phyloP scores from a whole-genome alignment of 2,329 filamentous ascomycete genomes.

The Trichoderma asperellum region DNA sequence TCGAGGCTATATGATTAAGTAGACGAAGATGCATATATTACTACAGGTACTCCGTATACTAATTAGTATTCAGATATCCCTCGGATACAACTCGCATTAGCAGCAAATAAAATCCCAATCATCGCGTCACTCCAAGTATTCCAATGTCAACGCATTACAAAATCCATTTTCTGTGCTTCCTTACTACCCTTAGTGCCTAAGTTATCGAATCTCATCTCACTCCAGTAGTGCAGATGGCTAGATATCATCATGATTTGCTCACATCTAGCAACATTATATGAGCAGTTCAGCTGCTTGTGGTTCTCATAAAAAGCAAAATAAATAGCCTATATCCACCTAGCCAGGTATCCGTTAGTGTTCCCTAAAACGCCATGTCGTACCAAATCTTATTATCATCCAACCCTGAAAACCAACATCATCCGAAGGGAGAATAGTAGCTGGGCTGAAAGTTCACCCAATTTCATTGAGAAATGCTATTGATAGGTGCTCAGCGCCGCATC shows the following conservation, averaged over 20 bases:
- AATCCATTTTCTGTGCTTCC: not conserved
- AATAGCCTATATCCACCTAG: constrained; percentile 2
- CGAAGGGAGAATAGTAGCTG: not conserved
- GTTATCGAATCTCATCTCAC: not conserved
- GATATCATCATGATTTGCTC: constrained; percentile 3
- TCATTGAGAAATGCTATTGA: not conserved
- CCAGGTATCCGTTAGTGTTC: constrained; percentile 8
- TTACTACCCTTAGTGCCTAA: not conserved
- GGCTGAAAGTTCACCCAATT: not conserved
- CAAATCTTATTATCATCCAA: constrained; percentile 21
- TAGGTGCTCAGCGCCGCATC: constrained; percentile 29
- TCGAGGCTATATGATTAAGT: not conserved
- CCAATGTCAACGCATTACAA: not conserved
- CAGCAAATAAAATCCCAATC: not conserved
- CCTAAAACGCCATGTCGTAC: constrained; percentile 28
- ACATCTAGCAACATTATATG: not conserved
- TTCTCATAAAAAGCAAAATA: not conserved
- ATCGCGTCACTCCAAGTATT: not conserved
- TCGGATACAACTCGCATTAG: not conserved
- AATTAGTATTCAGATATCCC: not conserved
- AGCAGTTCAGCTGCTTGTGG: not conserved
- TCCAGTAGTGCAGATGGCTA: not conserved
- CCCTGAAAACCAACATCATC: not conserved
- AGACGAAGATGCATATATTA: not conserved
- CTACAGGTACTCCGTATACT: not conserved